Percentiles rank a stretch among this genome's conserved stretches.
Evolutionary conservation across 2,329 filamentous ascomycete species (phyloP).

Genomic region (Colletotrichum sp.): DNA sequence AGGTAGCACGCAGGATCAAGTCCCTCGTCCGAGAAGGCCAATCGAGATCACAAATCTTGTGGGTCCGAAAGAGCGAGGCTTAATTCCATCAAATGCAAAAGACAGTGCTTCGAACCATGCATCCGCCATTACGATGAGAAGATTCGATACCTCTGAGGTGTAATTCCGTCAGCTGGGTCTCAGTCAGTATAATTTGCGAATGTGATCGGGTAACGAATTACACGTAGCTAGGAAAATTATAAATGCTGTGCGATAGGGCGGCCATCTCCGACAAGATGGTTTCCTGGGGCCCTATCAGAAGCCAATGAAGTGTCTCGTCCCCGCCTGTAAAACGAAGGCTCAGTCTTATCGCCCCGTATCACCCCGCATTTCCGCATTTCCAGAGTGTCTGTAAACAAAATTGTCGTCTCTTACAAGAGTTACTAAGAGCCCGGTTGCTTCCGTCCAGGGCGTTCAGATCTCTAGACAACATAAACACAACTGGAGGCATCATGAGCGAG

Average conservation of each 20-base stretch:
- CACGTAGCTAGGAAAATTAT: background rate
- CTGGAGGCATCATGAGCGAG: background rate
- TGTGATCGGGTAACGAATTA: background rate
- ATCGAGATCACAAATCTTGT: background rate
- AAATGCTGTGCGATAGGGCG: background rate
- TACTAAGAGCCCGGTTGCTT: background rate
- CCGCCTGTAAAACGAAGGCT: background rate
- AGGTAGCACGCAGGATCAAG: background rate
- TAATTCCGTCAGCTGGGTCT: background rate
- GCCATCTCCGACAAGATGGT: background rate
- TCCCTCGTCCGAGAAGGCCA: background rate
- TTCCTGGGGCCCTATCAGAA: background rate
- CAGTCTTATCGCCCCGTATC: background rate
- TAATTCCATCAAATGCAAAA: background rate
- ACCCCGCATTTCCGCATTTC: background rate
- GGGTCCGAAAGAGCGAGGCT: background rate
- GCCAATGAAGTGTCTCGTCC: background rate
- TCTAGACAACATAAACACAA: background rate
- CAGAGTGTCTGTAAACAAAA: background rate
- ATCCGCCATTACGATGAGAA: background rate
- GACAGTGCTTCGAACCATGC: background rate
- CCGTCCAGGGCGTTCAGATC: background rate
- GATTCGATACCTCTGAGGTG: background rate
- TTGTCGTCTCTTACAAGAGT: background rate
- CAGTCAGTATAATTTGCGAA: accelerated